Conservation (phyloP, 1,139 yeast genomes). For the Debaryomycetaceae sp. region DNA sequence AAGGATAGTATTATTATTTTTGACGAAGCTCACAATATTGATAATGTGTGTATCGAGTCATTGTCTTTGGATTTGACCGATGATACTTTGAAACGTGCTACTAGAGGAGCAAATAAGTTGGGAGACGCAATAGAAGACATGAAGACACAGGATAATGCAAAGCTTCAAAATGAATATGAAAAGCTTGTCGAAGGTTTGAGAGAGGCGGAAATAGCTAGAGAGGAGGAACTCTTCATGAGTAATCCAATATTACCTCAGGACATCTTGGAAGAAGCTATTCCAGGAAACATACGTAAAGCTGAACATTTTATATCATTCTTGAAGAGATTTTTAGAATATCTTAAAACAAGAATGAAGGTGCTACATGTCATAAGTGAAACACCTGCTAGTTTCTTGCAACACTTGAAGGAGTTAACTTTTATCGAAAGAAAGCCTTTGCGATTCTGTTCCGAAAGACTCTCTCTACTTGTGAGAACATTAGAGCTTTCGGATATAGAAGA, state of each 20-base stretch:
- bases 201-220: conserved; percentile 69
- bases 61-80: conserved; percentile 71
- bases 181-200: conserved; percentile 85
- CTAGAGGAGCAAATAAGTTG: conserved; percentile 72
- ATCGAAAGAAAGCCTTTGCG: conserved; percentile 88
- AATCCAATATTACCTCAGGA: conserved; percentile 88
- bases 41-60: conserved; percentile 96
- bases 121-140: conserved; percentile 77
- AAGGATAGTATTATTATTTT: conserved; percentile 92
- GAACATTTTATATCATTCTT: conserved; percentile 94
- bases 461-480: conserved; percentile 81
- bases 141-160: conserved; percentile 76
- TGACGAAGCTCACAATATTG: conserved; percentile 98
- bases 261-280: conserved; percentile 85
- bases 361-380: conserved; percentile 96
- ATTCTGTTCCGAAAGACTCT: conserved; percentile 87
- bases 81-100: conserved; percentile 43
- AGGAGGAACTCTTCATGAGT: conserved; percentile 80
- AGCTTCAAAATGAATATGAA: conserved; percentile 85
- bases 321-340: conserved; percentile 87
- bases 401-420: conserved; percentile 86
- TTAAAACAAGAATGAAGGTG: conserved; percentile 96
- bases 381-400: conserved; percentile 87
- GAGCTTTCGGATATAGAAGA: conserved; percentile 90
- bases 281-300: conserved; percentile 94